Evolutionary conservation across 371 early-diverging fungal genomes (phyloP), one percentile per base, ranked within the genome.

Genomic region (Saksenaea oblongispora): DNA sequence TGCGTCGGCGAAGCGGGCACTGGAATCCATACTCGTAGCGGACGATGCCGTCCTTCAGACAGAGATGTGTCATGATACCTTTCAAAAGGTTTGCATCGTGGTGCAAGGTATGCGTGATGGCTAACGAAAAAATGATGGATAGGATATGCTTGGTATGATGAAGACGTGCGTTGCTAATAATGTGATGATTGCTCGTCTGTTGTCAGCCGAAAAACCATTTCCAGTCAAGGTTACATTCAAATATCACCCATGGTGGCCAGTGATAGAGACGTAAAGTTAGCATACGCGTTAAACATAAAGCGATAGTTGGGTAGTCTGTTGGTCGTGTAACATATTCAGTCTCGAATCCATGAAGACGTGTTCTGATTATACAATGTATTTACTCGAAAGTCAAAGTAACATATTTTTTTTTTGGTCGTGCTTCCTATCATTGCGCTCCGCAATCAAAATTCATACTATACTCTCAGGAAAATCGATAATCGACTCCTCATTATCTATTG

Each of bases 181-280:
- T 13, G 59, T 78, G 14, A 59, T 65, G 10, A 67, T 79, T 13
- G 31, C 39, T 14, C 55, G 26, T 15, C 54, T 73, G 18, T 54
- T 41, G 44, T 73, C 71, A 51, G 63, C 73, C 14, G 37, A 36
- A 26, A 53, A 65, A 58, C 26, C 54, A 18, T 26, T 8, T 14
- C 34, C 42, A 34, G 61, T 69, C 0, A 31, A 55, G 11, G 60
- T 75, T 28, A 67, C 60, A 24, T 86, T 84, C 70, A 78, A 78
- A 59, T 80, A 84, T 51, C 84, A 86, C 63, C 66, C 79, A 2
- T 82, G 73, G 73, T 86, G 84, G 76, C 82, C 84, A 22, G 69
- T 75, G 10, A 47, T 47, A 47, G 51, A 47, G 22, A 22, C 51
- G 14, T 8, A 18, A 10, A 22, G 9, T 47, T 47, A 47, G 7